Conservation (phyloP, 1,139 yeast genomes). For the Suhomyces kunorum region DNA sequence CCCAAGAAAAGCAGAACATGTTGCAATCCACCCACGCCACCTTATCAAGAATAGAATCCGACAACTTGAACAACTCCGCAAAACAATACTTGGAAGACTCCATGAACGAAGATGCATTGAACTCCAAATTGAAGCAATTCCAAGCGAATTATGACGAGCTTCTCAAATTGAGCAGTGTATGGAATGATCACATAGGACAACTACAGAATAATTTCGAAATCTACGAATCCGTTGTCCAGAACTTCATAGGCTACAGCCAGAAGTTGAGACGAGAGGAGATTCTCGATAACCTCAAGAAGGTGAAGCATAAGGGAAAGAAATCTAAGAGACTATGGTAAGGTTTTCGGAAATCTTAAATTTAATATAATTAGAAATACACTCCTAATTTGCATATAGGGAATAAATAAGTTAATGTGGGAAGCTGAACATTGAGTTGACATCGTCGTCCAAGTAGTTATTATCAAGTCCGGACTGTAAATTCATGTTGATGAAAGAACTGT, state of each 20-base stretch:
- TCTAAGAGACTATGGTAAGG: conserved; percentile 11
- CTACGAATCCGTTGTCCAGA: conserved; percentile 71
- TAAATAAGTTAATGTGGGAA: conserved; percentile 18
- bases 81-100: conserved; percentile 27
- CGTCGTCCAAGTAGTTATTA: conserved; percentile 34
- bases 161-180: conserved; percentile 43
- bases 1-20: conserved; percentile 22
- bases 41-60: conserved; percentile 37
- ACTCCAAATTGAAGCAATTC: conserved; percentile 33
- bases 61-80: conserved; percentile 38
- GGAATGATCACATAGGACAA: conserved; percentile 48
- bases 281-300: conserved; percentile 37
- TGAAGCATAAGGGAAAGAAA: conserved; percentile 14
- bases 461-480: conserved; percentile 46
- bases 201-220: conserved; percentile 57
- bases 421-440: conserved; percentile 35
- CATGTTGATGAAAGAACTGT: conserved; percentile 47
- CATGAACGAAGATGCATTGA: conserved; percentile 23
- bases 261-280: conserved; percentile 53
- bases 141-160: conserved; percentile 31
- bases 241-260: conserved; percentile 70
- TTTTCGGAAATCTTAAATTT: background rate
- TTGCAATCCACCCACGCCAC: conserved; percentile 28
- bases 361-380: conserved; percentile 3
- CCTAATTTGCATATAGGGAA: conserved; percentile 5